Conservation (phyloP, 768 basidiomycete genomes). For the Tricholoma sp. region DNA sequence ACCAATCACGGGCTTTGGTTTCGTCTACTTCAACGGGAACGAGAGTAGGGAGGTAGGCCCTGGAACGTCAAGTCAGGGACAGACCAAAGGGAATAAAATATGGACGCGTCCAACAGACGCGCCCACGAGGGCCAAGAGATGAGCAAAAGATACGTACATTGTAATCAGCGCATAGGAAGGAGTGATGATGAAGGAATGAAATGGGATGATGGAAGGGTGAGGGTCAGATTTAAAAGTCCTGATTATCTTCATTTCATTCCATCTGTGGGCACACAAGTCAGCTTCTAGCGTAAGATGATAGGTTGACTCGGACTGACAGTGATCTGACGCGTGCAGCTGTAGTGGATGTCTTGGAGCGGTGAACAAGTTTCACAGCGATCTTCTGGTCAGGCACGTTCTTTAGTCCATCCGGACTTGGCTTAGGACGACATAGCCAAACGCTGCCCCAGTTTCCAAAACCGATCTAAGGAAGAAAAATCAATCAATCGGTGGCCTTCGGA, state of each 20-base stretch:
- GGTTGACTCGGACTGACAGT: constrained; percentile 45
- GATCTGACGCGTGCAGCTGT: constrained; percentile 88
- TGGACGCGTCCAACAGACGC: constrained; percentile 13
- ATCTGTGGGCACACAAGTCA: constrained; percentile 39
- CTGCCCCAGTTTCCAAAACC: constrained; percentile 93
- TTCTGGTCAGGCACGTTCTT: constrained; percentile 42
- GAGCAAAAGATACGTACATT: constrained; percentile 54
- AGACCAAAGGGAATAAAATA: background rate
- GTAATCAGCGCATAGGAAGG: constrained; percentile 87
- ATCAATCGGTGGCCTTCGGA: constrained; percentile 1
- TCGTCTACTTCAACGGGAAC: constrained; percentile 89
- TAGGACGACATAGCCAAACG: constrained; percentile 76
- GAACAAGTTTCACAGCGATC: constrained; percentile 92
- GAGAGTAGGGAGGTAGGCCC: constrained; percentile 83
- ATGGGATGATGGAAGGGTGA: constrained; percentile 89
- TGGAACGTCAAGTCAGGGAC: constrained; percentile 24
- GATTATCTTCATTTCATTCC: constrained; percentile 98
- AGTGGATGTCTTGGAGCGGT: constrained; percentile 77
- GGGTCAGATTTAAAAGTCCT: constrained; percentile 76
- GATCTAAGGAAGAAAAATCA: constrained; percentile 45
- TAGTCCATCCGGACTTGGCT: constrained; percentile 34
- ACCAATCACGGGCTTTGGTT: constrained; percentile 73
- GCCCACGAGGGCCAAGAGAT: background rate
- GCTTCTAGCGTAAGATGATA: background rate
- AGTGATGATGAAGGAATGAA: constrained; percentile 92